These are phyloP conservation scores for Sporothrix brasiliensis DNA, from an alignment of 2,329 filamentous ascomycete genomes.

Conservation along the genomic window DNA sequence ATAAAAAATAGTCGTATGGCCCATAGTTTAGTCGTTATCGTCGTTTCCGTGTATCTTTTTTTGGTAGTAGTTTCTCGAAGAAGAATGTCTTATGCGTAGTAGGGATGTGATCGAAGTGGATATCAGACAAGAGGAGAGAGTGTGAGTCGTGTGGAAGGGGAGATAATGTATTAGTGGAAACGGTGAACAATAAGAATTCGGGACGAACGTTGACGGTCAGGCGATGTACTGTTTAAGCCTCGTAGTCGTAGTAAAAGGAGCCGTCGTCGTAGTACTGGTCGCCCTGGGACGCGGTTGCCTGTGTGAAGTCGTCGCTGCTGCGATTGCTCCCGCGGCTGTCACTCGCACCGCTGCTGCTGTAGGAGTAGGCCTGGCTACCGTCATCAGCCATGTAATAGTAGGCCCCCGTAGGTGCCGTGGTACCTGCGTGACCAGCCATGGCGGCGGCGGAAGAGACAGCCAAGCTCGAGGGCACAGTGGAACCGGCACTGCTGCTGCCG, in stretches of 20 bases:
- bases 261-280: constrained; percentile 32
- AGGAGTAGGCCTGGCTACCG: constrained; percentile 16
- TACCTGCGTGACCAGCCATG: not conserved
- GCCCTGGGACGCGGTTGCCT: constrained; percentile 8
- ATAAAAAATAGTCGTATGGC: not conserved
- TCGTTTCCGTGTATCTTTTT: constrained; percentile 24
- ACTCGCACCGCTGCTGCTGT: constrained; percentile 19
- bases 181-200: not conserved
- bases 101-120: constrained; percentile 19
- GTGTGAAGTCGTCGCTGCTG: constrained; percentile 33
- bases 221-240: constrained; percentile 1
- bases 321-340: constrained; percentile 28
- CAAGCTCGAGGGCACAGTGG: not conserved
- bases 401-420: not conserved
- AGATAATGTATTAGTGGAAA: not conserved
- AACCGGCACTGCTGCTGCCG: constrained; percentile 18
- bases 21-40: constrained; percentile 21
- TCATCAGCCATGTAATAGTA: constrained; percentile 29
- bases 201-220: not conserved
- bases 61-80: constrained; percentile 7
- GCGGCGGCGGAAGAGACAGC: not conserved
- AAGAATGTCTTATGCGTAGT: not conserved
- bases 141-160: not conserved
- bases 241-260: constrained; percentile 35
- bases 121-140: constrained; percentile 24